Evolutionary conservation across 2,329 filamentous ascomycete genomes (phyloP).

Genomic region (Ophiostoma sp.): DNA sequence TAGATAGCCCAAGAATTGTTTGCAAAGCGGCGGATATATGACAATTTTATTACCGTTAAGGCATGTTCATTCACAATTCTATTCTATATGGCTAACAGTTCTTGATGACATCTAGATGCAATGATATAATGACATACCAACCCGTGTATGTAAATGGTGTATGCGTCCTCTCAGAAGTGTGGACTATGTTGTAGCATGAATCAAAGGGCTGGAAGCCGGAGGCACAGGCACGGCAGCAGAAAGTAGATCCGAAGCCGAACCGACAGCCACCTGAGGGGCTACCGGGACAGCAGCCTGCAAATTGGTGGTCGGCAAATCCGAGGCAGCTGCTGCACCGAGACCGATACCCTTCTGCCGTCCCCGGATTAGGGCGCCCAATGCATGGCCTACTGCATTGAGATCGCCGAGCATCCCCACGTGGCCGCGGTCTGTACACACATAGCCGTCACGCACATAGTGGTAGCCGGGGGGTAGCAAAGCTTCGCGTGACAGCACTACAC

Average conservation of each 20-base stretch:
- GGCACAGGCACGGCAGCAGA: background rate
- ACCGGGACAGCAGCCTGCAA: background rate
- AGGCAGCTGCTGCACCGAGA: conserved; percentile 37
- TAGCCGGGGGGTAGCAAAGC: conserved; percentile 83
- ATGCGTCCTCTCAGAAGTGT: background rate
- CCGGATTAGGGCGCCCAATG: conserved; percentile 60
- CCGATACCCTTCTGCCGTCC: conserved; percentile 71
- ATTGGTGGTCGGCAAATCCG: background rate
- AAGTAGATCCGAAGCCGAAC: background rate
- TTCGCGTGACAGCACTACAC: conserved; percentile 78
- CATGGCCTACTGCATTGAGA: conserved; percentile 70
- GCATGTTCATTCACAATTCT: too few relatives aligned
- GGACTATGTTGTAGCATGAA: background rate
- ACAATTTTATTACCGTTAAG: too few relatives aligned
- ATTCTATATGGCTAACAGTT: too few relatives aligned
- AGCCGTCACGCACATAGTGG: conserved; percentile 62
- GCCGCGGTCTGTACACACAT: conserved; percentile 74
- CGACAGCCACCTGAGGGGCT: background rate
- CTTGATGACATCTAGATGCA: background rate
- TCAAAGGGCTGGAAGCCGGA: background rate
- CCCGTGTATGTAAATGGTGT: background rate
- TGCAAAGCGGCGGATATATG: too few relatives aligned
- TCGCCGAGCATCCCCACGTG: conserved; percentile 86
- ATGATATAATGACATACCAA: background rate
- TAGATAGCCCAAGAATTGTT: background rate